Evolutionary conservation across 2,329 filamentous ascomycete species (phyloP), one percentile per base, ranked within the genome.

Genomic region (Alternaria burnsii): DNA sequence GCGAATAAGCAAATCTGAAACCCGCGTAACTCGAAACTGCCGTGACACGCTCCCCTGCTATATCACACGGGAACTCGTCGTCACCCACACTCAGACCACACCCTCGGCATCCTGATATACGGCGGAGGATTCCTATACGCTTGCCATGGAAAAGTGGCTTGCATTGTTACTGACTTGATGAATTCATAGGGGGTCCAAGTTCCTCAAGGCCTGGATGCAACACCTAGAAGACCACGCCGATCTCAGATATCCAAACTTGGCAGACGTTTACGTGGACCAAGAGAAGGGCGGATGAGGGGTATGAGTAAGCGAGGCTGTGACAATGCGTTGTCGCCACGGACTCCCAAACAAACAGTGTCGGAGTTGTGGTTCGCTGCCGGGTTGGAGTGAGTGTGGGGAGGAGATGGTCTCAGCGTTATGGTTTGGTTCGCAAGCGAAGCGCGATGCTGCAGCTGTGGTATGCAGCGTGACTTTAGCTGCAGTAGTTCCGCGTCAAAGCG

Each of bases 221-320:
- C 94, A 91, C 77, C 83, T 98, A 30, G 94, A 98, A 78, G 92
- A 97, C 65, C 84, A 97, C 71, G 91, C 93, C 8, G 94, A 98
- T 80, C 81, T 98, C 68, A 85, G 95, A 74, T 98, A 97, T 79
- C 93, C 94, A 3, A 91, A 95, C 74, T 74, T 88, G 28, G 76
- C 77, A 20, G 83, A 85, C 26, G 64, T 85, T 42, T 73, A 76
- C 71, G 75, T 70, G 68, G 72, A 75, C 58, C 68, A 71, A 70
- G 65, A 56, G 43, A 55, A 70, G 44, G 63, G 59, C 24, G 62
- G 70, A 65, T 68, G 62, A 68, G 58, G 47, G 18, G 41, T 52
- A 41, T 38, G 20, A 48, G 48, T 24, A 36, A 32, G 47, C 59
- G 52, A 58, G 52, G 38, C 30, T 52, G 50, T 55, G 46, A 54